Evolutionary conservation across 164 flowering plant genomes (phyloP).

Genomic region (Litsea cubeba): DNA sequence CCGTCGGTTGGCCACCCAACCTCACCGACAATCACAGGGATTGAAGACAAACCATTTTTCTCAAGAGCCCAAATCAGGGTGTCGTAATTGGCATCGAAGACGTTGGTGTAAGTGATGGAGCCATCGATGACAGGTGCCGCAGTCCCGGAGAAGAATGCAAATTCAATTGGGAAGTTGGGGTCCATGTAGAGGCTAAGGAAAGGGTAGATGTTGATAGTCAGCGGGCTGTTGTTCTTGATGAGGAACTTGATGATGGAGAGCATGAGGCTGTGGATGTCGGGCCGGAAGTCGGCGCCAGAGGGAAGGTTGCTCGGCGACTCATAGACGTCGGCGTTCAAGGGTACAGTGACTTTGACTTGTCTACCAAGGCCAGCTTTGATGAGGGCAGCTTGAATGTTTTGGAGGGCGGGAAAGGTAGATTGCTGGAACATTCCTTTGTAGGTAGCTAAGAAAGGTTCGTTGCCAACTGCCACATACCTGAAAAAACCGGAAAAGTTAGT

Average conservation of each 20-base stretch:
- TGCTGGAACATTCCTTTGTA: conserved; percentile 48
- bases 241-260: conserved; percentile 70
- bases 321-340: conserved; percentile 88
- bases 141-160: conserved; percentile 64
- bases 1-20: conserved; percentile 98
- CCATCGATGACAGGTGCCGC: conserved; percentile 67
- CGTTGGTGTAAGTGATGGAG: conserved; percentile 69
- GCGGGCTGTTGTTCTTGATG: conserved; percentile 44
- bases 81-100: conserved; percentile 86
- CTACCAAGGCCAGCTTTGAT: conserved; percentile 78
- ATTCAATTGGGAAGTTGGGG: conserved; percentile 81
- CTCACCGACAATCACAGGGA: conserved; percentile 75
- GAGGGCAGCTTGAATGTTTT: conserved; percentile 88
- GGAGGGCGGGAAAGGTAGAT: conserved; percentile 72
- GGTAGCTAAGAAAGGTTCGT: conserved; percentile 81
- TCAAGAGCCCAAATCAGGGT: conserved; percentile 81
- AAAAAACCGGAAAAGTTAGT: background rate
- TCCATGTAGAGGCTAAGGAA: conserved; percentile 83
- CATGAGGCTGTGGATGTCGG: conserved; percentile 77
- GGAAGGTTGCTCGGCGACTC: conserved; percentile 56
- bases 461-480: conserved; percentile 91
- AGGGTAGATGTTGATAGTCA: conserved; percentile 90
- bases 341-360: conserved; percentile 78
- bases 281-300: conserved; percentile 81
- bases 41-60: conserved; percentile 57